Percentiles rank a stretch among this genome's conserved stretches.
Evolutionary conservation across 345 rosid genomes (phyloP).

Genomic region (Hibiscus trionum): DNA sequence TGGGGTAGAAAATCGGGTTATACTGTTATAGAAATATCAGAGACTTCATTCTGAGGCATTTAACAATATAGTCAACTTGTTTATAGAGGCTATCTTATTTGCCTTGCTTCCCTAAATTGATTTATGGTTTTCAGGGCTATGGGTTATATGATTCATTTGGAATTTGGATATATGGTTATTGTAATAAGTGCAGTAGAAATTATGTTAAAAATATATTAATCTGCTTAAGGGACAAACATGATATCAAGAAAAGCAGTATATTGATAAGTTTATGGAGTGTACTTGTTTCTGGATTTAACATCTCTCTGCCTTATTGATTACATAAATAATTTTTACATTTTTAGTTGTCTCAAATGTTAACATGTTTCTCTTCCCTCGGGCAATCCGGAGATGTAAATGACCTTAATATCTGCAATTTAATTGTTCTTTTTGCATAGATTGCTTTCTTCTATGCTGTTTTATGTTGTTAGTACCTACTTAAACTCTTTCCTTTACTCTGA

Average conservation of each 20-base stretch:
- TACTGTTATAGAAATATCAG: not conserved
- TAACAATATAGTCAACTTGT: not conserved
- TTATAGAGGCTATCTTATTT: not conserved
- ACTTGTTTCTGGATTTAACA: not conserved
- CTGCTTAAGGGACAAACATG: not conserved
- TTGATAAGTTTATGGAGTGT: not conserved
- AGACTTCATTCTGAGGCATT: not conserved
- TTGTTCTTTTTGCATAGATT: not conserved
- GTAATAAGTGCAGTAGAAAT: not conserved
- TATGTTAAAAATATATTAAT: not conserved
- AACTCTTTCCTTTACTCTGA: constrained; percentile 12
- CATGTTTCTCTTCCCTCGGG: not conserved
- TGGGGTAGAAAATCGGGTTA: not conserved
- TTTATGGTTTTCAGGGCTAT: not conserved
- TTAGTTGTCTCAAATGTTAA: not conserved
- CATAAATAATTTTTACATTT: not conserved
- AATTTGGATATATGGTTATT: not conserved
- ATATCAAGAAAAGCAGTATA: not conserved
- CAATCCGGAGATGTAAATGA: not conserved
- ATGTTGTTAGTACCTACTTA: not conserved
- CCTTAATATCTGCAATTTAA: not conserved
- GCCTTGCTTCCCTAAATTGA: not conserved
- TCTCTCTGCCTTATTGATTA: not conserved
- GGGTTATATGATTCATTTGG: not conserved
- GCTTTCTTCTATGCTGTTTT: not conserved